A percentile compares a stretch with the other conserved stretches of the same genome.
These are phyloP conservation scores for Saccharomyces pastorianus DNA, from an alignment of 1,139 yeast species.

Conservation along the genomic window DNA sequence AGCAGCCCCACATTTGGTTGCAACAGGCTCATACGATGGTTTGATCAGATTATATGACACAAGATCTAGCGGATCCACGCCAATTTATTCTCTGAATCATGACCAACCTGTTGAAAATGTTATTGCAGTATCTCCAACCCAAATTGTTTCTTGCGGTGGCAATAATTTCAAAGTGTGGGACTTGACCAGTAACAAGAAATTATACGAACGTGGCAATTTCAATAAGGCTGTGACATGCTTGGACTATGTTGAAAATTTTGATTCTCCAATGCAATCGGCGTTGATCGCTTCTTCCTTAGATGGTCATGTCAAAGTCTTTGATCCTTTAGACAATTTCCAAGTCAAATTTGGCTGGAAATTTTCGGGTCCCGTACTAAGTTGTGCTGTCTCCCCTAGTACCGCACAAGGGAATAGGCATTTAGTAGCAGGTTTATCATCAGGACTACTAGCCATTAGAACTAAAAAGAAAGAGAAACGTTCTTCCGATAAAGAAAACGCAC, in stretches of 20 bases:
- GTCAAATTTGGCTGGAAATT: constrained; percentile 97
- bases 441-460: constrained; percentile 80
- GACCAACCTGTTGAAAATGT: constrained; percentile 83
- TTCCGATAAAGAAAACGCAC: constrained; percentile 37
- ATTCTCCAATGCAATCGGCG: constrained; percentile 55
- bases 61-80: constrained; percentile 43
- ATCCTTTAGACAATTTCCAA: constrained; percentile 69
- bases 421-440: constrained; percentile 90
- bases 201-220: constrained; percentile 47
- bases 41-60: constrained; percentile 79
- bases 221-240: constrained; percentile 88
- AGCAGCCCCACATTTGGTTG: constrained; percentile 48
- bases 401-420: constrained; percentile 53
- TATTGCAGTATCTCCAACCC: constrained; percentile 72
- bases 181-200: constrained; percentile 53
- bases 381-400: constrained; percentile 81
- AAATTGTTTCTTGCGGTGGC: constrained; percentile 79
- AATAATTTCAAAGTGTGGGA: constrained; percentile 89
- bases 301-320: constrained; percentile 94
- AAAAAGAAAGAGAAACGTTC: constrained; percentile 55
- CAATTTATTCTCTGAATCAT: constrained; percentile 43
- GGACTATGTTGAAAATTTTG: constrained; percentile 40
- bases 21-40: constrained; percentile 96
- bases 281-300: constrained; percentile 88
- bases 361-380: constrained; percentile 82